These are phyloP conservation scores for Blastomyces emzantsi DNA, from an alignment of 2,329 filamentous ascomycete genomes.

Conservation along the genomic window DNA sequence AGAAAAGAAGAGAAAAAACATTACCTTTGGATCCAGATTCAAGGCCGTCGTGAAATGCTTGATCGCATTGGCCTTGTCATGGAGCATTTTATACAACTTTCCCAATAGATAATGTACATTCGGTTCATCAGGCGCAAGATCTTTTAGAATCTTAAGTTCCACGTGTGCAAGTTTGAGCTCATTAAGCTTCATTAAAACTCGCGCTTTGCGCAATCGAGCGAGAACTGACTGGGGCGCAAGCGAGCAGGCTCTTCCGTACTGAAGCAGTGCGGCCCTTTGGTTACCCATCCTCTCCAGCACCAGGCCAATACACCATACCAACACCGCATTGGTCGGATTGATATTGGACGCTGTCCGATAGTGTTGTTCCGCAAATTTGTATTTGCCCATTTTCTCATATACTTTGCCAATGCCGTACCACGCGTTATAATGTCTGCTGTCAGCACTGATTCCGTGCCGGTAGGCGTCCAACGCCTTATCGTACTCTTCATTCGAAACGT, in stretches of 20 bases:
- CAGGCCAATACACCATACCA: conserved; percentile 86
- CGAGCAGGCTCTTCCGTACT: conserved; percentile 73
- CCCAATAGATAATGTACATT: conserved; percentile 94
- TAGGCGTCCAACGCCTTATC: conserved; percentile 88
- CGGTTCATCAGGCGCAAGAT: conserved; percentile 85
- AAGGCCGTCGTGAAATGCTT: conserved; percentile 90
- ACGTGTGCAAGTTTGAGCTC: conserved; percentile 61
- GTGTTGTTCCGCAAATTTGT: conserved; percentile 83
- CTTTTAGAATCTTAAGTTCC: conserved; percentile 81
- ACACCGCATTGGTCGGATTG: conserved; percentile 86
- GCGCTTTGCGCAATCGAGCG: conserved; percentile 86
- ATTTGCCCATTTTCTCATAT: conserved; percentile 83
- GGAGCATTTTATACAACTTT: conserved; percentile 49
- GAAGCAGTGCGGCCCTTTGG: conserved; percentile 64
- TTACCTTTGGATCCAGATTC: conserved; percentile 93
- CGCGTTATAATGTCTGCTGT: conserved; percentile 92
- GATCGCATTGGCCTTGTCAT: conserved; percentile 63
- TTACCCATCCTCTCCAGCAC: conserved; percentile 86
- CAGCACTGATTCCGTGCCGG: conserved; percentile 72
- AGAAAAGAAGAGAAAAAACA: conserved; percentile 22
- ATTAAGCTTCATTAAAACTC: conserved; percentile 70
- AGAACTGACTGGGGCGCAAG: conserved; percentile 72
- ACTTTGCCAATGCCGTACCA: conserved; percentile 83
- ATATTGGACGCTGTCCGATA: conserved; percentile 81
- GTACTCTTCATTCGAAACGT: conserved; percentile 92